Evolutionary conservation across 305 asterid genomes (phyloP).

Genomic region (Salvia sclarea): DNA sequence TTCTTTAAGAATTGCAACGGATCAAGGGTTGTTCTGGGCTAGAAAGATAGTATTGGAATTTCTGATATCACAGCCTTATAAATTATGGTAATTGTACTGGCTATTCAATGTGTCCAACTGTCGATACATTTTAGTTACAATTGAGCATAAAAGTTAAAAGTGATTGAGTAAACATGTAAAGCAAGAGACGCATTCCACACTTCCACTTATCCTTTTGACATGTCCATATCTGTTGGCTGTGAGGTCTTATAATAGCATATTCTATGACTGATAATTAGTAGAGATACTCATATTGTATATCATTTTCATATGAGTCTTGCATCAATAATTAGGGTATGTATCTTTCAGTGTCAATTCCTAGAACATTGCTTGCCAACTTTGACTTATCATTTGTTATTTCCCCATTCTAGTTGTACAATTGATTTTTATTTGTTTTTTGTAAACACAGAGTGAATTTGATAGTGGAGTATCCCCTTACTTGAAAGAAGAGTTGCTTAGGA

Average conservation of each 20-base stretch:
- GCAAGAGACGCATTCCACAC: neutral
- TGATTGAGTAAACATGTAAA: neutral
- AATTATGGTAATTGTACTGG: neutral
- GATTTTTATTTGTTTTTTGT: conserved; percentile 28
- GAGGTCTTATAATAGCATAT: conserved; percentile 2
- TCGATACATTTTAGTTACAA: neutral
- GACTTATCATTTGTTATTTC: conserved; percentile 6
- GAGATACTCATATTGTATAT: neutral
- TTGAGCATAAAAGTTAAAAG: neutral
- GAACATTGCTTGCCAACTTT: conserved; percentile 9
- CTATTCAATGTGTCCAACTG: neutral
- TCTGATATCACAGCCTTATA: neutral
- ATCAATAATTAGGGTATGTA: neutral
- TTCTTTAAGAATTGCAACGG: neutral
- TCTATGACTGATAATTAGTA: neutral
- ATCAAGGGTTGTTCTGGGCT: neutral
- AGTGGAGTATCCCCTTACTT: conserved; percentile 63
- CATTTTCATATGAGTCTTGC: neutral
- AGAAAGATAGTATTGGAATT: neutral
- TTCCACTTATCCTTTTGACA: neutral
- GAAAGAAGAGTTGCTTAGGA: conserved; percentile 67
- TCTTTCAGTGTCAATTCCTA: conserved; percentile 12
- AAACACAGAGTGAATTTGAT: conserved; percentile 67
- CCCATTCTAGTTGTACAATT: conserved; percentile 21
- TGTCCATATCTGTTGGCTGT: neutral